Percentiles rank a stretch among this genome's conserved stretches.
phyloP scores from a whole-genome alignment of 768 basidiomycete species.

The Trametes maxima region DNA sequence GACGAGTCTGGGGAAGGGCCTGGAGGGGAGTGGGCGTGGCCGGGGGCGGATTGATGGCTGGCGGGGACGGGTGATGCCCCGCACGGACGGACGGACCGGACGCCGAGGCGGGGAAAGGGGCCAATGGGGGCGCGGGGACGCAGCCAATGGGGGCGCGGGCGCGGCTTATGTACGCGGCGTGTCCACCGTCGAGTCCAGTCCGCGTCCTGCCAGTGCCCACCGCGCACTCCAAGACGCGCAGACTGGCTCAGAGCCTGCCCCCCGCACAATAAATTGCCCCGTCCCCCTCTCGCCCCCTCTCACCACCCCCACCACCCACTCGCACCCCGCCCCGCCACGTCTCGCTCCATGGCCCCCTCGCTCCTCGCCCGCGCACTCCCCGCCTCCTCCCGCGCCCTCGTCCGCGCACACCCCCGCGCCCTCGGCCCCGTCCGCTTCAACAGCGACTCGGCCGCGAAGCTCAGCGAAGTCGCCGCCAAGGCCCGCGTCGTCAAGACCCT shows the following conservation, averaged over 20 bases:
- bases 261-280: slow-evolving; percentile 22
- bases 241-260: slow-evolving; percentile 8
- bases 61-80: slow-evolving; percentile 12
- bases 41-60: not conserved
- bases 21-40: not conserved
- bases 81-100: slow-evolving; percentile 13
- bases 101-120: slow-evolving; percentile 3
- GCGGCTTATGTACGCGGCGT: slow-evolving; percentile 4
- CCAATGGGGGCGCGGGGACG: slow-evolving; percentile 11
- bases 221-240: not conserved
- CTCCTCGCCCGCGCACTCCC: slow-evolving; percentile 30
- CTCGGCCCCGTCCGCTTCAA: slow-evolving; percentile 23
- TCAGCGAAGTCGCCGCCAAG: slow-evolving; percentile 26
- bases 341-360: slow-evolving; percentile 33
- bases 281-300: slow-evolving; percentile 16
- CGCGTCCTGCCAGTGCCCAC: too few species aligned
- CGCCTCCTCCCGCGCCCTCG: slow-evolving; percentile 24
- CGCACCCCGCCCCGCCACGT: slow-evolving; percentile 19
- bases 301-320: slow-evolving; percentile 23
- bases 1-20: slow-evolving; percentile 4
- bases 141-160: slow-evolving; percentile 1
- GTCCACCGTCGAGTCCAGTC: too few species aligned
- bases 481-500: slow-evolving; percentile 51
- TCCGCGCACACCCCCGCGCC: slow-evolving; percentile 26
- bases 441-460: slow-evolving; percentile 21